Base-by-base conservation (phyloP, 1,284 basidiomycete species). In the Golubevia pallescens region DNA sequence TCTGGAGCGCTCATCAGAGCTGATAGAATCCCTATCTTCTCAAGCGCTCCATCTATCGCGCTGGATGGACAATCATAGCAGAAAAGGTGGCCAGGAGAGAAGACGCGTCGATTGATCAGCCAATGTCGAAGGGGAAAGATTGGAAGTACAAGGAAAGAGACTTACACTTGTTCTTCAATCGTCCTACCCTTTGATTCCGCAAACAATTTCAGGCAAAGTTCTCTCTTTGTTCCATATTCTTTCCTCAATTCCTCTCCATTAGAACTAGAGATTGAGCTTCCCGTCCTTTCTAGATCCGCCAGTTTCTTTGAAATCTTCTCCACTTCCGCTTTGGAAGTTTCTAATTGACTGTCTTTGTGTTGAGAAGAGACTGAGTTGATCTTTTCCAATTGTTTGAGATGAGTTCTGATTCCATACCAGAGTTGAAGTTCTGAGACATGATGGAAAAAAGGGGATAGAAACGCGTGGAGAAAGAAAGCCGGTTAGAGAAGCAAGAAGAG, bases 391-490 rank as follows among this genome's bases (percentile, higher is more conserved):
- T 69, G 66, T 28, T 73, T 69, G 1, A 84, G 68, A 51, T 82
- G 73, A 16, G 70, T 68, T 3, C 77, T 63, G 3, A 82, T 77
- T 0, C 66, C 66, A 57, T 81, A 75, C 81, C 81, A 84, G 3
- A 84, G 68, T 53, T 84, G 81, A 20, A 77, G 66, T 63, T 84
- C 81, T 51, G 59, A 13, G 59, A 20, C 1, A 3, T 23, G 38
- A 4, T 14, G 59, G 24, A 10, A 21, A 20, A 34, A 51, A 13
- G 21, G 13, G 58, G 6, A 6, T 19, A 3, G 42, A 5, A n/a
- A 34, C 57, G 23, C 19, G 16, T 7, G 5, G n/a, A 16, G 20
- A 20, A 16, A 10, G n/a, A 14, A n/a, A 14, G 20, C 3, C 21
- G 58, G 13, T 8, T 20, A 60, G 58, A 38, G 7, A 20, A 19